Evolutionary conservation across 2,329 filamentous ascomycete species (phyloP), one percentile per base, ranked within the genome.

Genomic region (Fusarium incarnatum): DNA sequence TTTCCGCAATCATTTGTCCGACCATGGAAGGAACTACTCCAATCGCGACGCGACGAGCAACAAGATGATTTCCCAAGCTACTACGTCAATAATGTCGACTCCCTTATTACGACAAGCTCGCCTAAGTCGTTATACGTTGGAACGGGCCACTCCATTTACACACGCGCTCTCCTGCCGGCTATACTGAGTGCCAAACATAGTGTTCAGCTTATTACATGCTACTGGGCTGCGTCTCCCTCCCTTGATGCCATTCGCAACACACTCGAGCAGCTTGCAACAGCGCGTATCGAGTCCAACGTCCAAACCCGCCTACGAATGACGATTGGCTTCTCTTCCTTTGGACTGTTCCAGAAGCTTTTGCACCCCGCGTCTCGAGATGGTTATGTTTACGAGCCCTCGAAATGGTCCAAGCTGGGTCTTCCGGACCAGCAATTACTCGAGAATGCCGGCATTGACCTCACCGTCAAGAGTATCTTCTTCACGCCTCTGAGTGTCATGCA

Each of bases 401-500:
- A 84, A 68, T 96, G 92, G 92, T 68, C 77, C 11, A 84, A 83
- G 58, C 82, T 96, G 3, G 91, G 91, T 0, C 82, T 96, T 6
- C 92, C 92, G 0, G 76, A 82, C 2, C 81, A 84, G 6, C 79
- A 83, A 9, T 70, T 82, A 7, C 77, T 91, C 4, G 82, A 85
- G 34, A 82, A 88, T 6, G 83, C 81, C 1, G 88, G 88, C 5
- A 85, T 97, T 20, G 87, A 94, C 55, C 75, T 97, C 34, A 82
- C 85, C 0, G 87, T 94, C 59, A 94, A 94, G 81, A 93, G 89
- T 67, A 83, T 95, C 10, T 97, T 97, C 79, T 89, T 95, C 67
- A 83, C 90, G 4, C 93, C 93, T 0, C 89, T 96, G 64, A 93
- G 92, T 74, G 91, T 97, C n/a, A 92, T 96, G 89, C 93, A 97